These are phyloP conservation scores for Pythium grandisporangium DNA, from an alignment of 352 stramenopile genomes.

Conservation along the genomic window DNA sequence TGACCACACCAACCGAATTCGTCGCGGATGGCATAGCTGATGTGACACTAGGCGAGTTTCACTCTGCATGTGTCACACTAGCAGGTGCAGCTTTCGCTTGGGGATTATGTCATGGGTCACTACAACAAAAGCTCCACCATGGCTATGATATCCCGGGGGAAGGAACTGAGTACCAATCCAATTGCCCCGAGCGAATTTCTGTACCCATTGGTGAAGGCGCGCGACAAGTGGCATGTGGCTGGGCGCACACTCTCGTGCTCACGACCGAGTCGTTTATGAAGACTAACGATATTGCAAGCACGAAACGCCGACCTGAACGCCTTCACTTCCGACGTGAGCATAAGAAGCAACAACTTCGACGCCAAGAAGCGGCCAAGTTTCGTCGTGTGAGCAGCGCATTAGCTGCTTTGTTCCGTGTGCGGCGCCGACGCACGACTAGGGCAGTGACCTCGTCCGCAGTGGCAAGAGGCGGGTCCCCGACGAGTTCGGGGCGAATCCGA, in stretches of 20 bases:
- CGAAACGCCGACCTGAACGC: background rate
- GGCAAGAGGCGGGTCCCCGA: no score
- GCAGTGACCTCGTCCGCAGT: no score
- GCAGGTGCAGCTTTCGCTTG: slow-evolving; percentile 38
- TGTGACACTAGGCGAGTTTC: slow-evolving; percentile 60
- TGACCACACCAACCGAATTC: slow-evolving; percentile 26
- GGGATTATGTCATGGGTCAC: no score
- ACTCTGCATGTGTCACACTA: slow-evolving; percentile 48
- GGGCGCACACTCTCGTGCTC: slow-evolving; percentile 56
- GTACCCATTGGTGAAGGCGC: slow-evolving; percentile 29
- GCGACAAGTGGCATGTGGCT: slow-evolving; percentile 45
- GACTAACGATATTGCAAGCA: no score
- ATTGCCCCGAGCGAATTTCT: slow-evolving; percentile 15
- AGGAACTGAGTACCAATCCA: no score
- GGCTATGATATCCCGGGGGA: no score
- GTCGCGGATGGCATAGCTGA: slow-evolving; percentile 40
- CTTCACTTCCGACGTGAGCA: slow-evolving; percentile 7
- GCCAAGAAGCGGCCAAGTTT: slow-evolving; percentile 13
- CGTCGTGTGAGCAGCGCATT: slow-evolving; percentile 6
- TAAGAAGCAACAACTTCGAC: slow-evolving; percentile 4
- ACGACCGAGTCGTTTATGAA: no score
- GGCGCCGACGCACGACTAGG: no score
- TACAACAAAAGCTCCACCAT: no score
- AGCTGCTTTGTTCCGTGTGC: no score
- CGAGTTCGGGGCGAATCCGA: no score